Evolutionary conservation across 352 stramenopile species (phyloP), one percentile per base, ranked within the genome.

Genomic region (Detonula confervacea): DNA sequence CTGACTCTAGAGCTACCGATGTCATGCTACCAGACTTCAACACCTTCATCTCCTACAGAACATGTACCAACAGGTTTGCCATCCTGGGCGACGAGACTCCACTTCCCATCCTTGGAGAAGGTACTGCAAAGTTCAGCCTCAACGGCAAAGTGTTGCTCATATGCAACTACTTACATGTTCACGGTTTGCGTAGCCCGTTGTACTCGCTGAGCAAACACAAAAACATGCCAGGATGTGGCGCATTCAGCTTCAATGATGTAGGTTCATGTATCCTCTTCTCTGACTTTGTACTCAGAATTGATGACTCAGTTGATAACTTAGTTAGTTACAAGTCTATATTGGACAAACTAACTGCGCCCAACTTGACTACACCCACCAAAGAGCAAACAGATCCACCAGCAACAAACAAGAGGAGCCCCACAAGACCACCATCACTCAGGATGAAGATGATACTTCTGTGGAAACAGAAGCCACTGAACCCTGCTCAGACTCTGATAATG

Each of bases 221-320:
- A 12, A 0, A 8, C 5, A 55, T 62, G 46, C 54, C 54, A 3
- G 54, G 56, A 0, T 76, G 67, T 29, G 44, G 56, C 11, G 33
- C 33, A 0, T 51, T 71, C 18, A 29, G 46, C 16, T 8, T 24
- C 14, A 33, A 63, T 22, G 16, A 54, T 20, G 25, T 29, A 14
- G 65, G 65, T 0, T 68, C 47, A 12, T 76, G 4, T 44, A 35
- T 76, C 25, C 8, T 68, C 6, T 76, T 76, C 33, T 55, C 55
- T 16, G 8, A 29, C 18, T 76, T 76, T 51, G 16, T 42, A 24
- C 37, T 76, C 0, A 14, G 18, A 0, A 49, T 76, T 39, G 67
- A 76, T 18, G n/a, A 63, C 27, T 47, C 16, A 5, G 2, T 18
- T 1, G 42, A 75, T 49, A 59, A 35, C 52, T 29, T 63, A 3